A percentile compares a stretch with the other conserved stretches of the same genome.
Conservation (phyloP, 257 asterid genomes). For the Nemophila menziesii region DNA sequence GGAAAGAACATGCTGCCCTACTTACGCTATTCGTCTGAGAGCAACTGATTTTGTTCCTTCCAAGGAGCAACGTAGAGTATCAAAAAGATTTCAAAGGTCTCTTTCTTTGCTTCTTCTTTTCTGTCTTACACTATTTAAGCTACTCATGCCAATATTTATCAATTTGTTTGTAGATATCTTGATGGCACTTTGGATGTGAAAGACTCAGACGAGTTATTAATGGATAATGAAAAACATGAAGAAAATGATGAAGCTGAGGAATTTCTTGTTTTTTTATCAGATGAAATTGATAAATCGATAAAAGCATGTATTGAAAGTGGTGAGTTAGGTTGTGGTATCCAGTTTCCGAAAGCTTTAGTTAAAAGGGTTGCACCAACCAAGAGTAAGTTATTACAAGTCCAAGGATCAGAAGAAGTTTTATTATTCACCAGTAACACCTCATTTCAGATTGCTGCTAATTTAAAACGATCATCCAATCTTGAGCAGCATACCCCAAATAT, state of each 20-base stretch:
- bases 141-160: constrained; percentile 13
- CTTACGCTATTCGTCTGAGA: constrained; percentile 85
- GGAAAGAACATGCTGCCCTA: constrained; percentile 94
- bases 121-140: too few relatives aligned
- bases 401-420: constrained; percentile 58
- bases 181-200: constrained; percentile 48
- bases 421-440: constrained; percentile 60
- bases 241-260: constrained; percentile 32
- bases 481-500: constrained; percentile 27
- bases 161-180: constrained; percentile 71
- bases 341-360: constrained; percentile 64
- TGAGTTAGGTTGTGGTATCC: constrained; percentile 31
- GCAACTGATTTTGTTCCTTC: constrained; percentile 71
- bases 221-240: constrained; percentile 22
- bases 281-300: constrained; percentile 36
- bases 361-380: constrained; percentile 54
- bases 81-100: constrained; percentile 75
- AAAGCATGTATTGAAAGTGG: constrained; percentile 33
- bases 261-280: constrained; percentile 34
- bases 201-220: constrained; percentile 25
- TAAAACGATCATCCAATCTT: constrained; percentile 33
- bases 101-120: constrained; percentile 3
- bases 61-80: constrained; percentile 78
- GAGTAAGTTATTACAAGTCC: constrained; percentile 60
- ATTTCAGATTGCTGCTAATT: constrained; percentile 67